phyloP scores from a whole-genome alignment of 73 alveolate species.

The Diophrys appendiculata region DNA sequence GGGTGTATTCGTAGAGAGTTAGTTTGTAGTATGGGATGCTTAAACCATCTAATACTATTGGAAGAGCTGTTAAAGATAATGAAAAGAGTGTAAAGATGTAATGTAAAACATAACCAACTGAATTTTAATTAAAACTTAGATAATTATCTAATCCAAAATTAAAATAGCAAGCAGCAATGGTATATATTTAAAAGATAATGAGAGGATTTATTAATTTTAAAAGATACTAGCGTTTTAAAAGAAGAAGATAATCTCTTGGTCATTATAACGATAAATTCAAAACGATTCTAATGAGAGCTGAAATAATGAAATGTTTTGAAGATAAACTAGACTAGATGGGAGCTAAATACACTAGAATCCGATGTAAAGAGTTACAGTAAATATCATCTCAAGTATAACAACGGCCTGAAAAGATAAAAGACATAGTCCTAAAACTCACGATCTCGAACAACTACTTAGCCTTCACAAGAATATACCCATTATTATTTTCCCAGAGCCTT shows the following conservation, averaged over 20 bases:
- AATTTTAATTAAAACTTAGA: background rate
- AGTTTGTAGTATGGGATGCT: too few relatives aligned
- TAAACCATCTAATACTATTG: too few relatives aligned
- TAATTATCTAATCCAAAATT: background rate
- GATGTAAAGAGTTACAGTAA: background rate
- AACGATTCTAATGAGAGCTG: background rate
- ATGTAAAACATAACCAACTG: too few relatives aligned
- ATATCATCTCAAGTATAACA: background rate
- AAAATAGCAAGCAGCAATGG: background rate
- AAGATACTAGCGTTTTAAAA: background rate
- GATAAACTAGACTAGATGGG: background rate
- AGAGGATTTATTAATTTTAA: background rate
- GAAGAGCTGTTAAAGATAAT: too few relatives aligned
- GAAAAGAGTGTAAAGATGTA: too few relatives aligned
- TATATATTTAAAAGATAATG: too few relatives aligned
- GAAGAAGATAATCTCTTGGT: background rate
- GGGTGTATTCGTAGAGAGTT: too few relatives aligned
- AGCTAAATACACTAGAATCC: background rate
- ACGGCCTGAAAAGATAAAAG: background rate
- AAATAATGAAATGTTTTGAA: background rate
- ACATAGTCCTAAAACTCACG: background rate
- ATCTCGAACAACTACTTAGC: too few relatives aligned
- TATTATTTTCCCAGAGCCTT: background rate
- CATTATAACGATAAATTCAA: background rate
- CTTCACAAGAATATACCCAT: background rate